Base-by-base conservation (phyloP, 2,329 filamentous ascomycete genomes). In the Arthrobotrys entomopaga region DNA sequence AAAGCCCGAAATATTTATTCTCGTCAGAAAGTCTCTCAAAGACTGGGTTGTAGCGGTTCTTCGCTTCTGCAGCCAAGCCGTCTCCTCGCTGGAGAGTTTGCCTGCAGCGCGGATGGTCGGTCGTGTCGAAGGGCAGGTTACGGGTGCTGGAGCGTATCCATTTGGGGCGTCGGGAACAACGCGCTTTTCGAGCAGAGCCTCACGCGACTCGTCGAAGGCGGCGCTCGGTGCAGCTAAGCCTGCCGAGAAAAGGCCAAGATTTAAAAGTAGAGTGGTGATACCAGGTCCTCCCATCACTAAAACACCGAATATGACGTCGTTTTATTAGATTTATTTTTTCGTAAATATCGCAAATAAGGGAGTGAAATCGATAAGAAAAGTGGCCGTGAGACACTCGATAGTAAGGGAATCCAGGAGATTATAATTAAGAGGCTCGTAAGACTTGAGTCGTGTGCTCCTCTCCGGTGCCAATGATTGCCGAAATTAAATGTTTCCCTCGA, bases 1-100 rank as follows among this genome's bases (percentile, higher is more conserved):
- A 75, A 97, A 94, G 71, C 86, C 88, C 15, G 86, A 82, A 72
- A 98, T 93, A 78, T 88, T 88, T 79, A 91, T 85, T 69, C 90
- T 87, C n/a, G 84, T 84, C 59, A 98, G 85, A 77, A 97, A 88
- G 16, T 90, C 85, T 69, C 85, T 87, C 86, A 97, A 89, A 13
- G 91, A 88, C 11, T 87, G 82, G 13, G 93, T 82, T 0, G 92
- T 96, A 77, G 89, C 89, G 73, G 87, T 87, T 75, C 92, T 87
- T 69, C 94, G 87, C 74, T 84, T 84, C 57, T 87, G 79, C 13
- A 97, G 84, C 92, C 93, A 97, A 79, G 86, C 83, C 42, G 84
- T 85, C 83, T 97, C 94, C 65, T 89, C 84, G n/a, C 84, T 78
- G 3, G 67, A 74, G 29, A 74, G 63, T 15, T 49, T 42, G 24